Evolutionary conservation across 228 moss, liverwort and hornwort species (phyloP).

Genomic region (Sphagnum fallax): DNA sequence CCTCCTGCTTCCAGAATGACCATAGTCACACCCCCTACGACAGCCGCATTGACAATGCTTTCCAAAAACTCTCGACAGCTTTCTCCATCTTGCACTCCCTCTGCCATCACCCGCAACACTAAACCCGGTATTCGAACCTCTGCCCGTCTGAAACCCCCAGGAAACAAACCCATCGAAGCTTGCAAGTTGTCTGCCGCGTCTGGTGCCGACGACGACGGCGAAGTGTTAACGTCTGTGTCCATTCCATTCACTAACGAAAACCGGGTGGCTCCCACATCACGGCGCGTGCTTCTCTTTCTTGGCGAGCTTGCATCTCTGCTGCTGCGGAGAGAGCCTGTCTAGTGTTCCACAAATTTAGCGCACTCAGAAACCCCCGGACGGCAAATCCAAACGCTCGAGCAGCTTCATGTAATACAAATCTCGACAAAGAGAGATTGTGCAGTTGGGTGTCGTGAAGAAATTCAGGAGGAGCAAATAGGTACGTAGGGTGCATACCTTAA

Average conservation of each 20-base stretch:
- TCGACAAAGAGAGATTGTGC: too few species aligned
- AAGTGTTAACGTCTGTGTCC: conserved; percentile 31
- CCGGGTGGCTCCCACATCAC: conserved; percentile 9
- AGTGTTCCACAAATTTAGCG: not conserved
- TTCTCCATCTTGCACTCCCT: conserved; percentile 51
- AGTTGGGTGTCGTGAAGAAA: too few species aligned
- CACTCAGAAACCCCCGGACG: too few species aligned
- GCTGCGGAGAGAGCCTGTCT: conserved; percentile 2
- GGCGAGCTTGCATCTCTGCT: not conserved
- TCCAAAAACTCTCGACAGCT: conserved; percentile 39
- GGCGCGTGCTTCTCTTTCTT: conserved; percentile 1
- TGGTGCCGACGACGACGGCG: conserved; percentile 27
- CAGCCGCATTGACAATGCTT: conserved; percentile 38
- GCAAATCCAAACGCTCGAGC: too few species aligned
- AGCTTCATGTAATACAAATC: too few species aligned
- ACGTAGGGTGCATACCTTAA: too few species aligned
- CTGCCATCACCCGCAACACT: conserved; percentile 61
- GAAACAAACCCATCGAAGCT: conserved; percentile 68
- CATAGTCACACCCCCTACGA: conserved; percentile 85
- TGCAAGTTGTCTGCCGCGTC: conserved; percentile 7
- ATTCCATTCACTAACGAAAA: conserved; percentile 48
- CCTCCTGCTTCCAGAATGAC: conserved; percentile 68
- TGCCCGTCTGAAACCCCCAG: conserved; percentile 77
- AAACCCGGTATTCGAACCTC: conserved; percentile 92
- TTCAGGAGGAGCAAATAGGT: too few species aligned